Percentiles rank a stretch among this genome's conserved stretches.
phyloP scores from a whole-genome alignment of 2,329 filamentous ascomycete species.

The Diaporthe longicolla region DNA sequence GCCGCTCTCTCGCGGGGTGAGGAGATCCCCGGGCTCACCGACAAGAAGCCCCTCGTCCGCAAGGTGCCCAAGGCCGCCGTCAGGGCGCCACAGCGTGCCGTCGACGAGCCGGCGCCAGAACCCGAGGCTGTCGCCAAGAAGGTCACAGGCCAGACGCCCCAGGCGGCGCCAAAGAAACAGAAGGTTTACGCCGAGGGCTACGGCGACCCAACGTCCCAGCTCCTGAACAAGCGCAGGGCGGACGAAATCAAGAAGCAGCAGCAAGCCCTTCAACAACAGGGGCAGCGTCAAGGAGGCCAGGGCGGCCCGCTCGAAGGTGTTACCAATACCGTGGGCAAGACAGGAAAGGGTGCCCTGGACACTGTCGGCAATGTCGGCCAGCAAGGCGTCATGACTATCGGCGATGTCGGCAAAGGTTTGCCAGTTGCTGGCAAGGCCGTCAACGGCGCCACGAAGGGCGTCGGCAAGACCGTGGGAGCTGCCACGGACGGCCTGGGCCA shows the following conservation, averaged over 20 bases:
- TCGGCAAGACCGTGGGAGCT: conserved; percentile 37
- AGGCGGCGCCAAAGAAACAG: conserved; percentile 35
- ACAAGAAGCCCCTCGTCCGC: conserved; percentile 33
- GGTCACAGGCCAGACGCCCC: not conserved
- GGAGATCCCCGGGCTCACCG: conserved; percentile 39
- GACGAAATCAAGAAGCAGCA: conserved; percentile 31
- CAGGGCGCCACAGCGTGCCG: conserved; percentile 23
- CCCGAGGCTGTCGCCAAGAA: conserved; percentile 35
- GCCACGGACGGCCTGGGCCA: conserved; percentile 38
- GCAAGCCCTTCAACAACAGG: conserved; percentile 26
- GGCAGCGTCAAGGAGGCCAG: conserved; percentile 5
- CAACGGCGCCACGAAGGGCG: conserved; percentile 37
- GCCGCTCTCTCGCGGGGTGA: conserved; percentile 39
- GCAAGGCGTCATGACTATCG: conserved; percentile 37
- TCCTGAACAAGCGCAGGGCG: conserved; percentile 38
- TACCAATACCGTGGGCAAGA: not conserved
- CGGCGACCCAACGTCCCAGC: conserved; percentile 36
- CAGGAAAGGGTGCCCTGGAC: conserved; percentile 31
- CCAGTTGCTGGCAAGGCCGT: conserved; percentile 40
- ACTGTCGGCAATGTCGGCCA: conserved; percentile 35
- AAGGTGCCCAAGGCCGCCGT: conserved; percentile 34
- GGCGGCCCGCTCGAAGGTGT: conserved; percentile 19
- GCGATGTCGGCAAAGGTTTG: conserved; percentile 35
- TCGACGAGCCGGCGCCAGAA: conserved; percentile 31
- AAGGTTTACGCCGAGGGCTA: conserved; percentile 40